These are phyloP conservation scores for Termitomyces sp. DNA, from an alignment of 768 basidiomycete species.

Conservation along the genomic window DNA sequence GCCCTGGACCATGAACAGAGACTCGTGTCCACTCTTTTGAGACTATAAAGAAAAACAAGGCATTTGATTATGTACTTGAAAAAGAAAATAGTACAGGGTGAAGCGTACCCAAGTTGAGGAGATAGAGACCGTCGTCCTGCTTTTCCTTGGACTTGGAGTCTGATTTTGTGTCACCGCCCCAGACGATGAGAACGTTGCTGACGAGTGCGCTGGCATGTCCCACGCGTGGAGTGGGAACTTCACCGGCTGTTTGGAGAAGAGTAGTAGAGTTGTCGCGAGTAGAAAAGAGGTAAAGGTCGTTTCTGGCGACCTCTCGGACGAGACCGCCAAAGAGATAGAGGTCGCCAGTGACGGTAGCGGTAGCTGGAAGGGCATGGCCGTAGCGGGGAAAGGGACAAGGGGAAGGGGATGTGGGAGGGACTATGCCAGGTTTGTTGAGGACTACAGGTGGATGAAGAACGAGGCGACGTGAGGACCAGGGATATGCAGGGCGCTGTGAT, in stretches of 20 bases:
- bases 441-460: constrained; percentile 62
- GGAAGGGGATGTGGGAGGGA: constrained; percentile 64
- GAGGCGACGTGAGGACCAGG: constrained; percentile 80
- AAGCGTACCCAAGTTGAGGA: constrained; percentile 85
- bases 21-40: constrained; percentile 95
- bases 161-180: constrained; percentile 97
- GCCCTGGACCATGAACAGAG: constrained; percentile 68
- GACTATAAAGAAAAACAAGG: constrained; percentile 39
- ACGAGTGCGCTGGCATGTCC: constrained; percentile 96
- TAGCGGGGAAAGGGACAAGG: constrained; percentile 95
- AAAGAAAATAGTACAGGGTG: neutral
- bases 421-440: constrained; percentile 60
- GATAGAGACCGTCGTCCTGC: constrained; percentile 91
- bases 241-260: constrained; percentile 83
- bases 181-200: constrained; percentile 92
- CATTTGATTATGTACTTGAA: neutral
- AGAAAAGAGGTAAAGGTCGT: constrained; percentile 92
- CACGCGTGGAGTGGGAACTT: constrained; percentile 86
- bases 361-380: constrained; percentile 86
- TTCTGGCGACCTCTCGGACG: constrained; percentile 83
- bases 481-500: constrained; percentile 58
- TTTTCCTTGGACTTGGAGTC: constrained; percentile 65
- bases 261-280: constrained; percentile 75
- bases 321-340: constrained; percentile 97
- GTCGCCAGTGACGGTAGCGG: constrained; percentile 76